Evolutionary conservation across 139 green algal genomes (phyloP), one percentile per base, ranked within the genome.

Genomic region (Coelastrella sp.): DNA sequence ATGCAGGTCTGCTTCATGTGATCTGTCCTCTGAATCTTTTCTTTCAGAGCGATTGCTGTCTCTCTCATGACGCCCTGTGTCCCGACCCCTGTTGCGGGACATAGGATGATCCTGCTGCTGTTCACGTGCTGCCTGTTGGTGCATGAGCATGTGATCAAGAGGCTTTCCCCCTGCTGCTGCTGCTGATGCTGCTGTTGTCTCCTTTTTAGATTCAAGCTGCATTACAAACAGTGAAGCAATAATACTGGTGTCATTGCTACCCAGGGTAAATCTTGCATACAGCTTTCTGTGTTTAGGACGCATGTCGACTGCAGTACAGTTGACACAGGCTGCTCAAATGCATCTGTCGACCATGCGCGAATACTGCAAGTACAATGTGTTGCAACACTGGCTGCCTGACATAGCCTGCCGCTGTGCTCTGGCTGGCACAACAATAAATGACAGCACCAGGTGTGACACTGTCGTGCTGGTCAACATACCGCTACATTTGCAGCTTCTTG

Each of bases 1-100:
- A 5, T 62, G 17, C 19, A 40, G 43, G 21, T 38, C 72, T 41
- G 43, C 41, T 8, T 80, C 41, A 9, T 37, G n/a, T 23, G 63
- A 6, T 3, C 25, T 80, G 41, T 27, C 38, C 40, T 80, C 72
- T 21, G 30, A 45, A 1, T 25, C 72, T 48, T 80, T 80, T 4
- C 38, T 48, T 45, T 41, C 71, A 41, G 34, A n/a, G 0, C 50
- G 38, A 30, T 80, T 80, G 30, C 32, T 48, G 23, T 80, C 72
- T 34, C 59, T 43, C 5, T 79, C 71, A 30, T 34, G 59, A n/a
- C 75, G 53, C 7, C 71, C 75, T 48, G 35, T 53, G 23, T 82
- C 53, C 23, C 37, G 51, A 21, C 75, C 37, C 11, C 35, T 69
- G 53, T 53, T 71, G 35, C 53, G 60, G 7, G 19, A 9, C 15